phyloP scores from a whole-genome alignment of 306 rosid genomes.

The Morella rubra region DNA sequence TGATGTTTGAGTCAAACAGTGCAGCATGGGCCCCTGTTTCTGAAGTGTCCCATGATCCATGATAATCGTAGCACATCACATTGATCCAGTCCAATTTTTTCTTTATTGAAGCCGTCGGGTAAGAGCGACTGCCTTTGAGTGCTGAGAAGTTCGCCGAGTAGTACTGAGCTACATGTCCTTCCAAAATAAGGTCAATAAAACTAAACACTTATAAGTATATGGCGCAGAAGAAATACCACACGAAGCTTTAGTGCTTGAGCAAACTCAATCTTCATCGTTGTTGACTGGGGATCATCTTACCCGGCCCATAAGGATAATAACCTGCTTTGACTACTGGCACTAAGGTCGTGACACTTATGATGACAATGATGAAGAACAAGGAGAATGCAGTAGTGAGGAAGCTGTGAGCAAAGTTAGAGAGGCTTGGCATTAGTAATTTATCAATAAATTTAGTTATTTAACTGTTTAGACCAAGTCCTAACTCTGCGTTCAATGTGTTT shows the following conservation, averaged over 20 bases:
- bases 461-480: not conserved
- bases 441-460: too few species aligned
- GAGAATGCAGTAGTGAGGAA: too few species aligned
- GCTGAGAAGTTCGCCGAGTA: conserved; percentile 43
- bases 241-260: conserved; percentile 67
- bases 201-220: too few species aligned
- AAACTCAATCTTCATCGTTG: conserved; percentile 44
- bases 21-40: conserved; percentile 43
- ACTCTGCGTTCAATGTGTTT: not conserved
- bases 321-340: too few species aligned
- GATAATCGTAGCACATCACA: conserved; percentile 58
- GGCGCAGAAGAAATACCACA: conserved; percentile 88
- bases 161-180: too few species aligned
- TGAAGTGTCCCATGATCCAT: conserved; percentile 44
- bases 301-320: too few species aligned
- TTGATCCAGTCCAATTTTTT: conserved; percentile 59
- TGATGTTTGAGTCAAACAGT: conserved; percentile 45
- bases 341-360: too few species aligned
- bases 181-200: too few species aligned
- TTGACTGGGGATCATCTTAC: conserved; percentile 44
- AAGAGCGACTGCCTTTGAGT: conserved; percentile 20
- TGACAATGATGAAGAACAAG: too few species aligned
- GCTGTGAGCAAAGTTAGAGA: too few species aligned
- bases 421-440: too few species aligned
- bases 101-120: conserved; percentile 43